Percentiles rank a stretch among this genome's conserved stretches.
Evolutionary conservation across 495 filamentous ascomycete genomes (phyloP).

Genomic region (Penicillium manginii): DNA sequence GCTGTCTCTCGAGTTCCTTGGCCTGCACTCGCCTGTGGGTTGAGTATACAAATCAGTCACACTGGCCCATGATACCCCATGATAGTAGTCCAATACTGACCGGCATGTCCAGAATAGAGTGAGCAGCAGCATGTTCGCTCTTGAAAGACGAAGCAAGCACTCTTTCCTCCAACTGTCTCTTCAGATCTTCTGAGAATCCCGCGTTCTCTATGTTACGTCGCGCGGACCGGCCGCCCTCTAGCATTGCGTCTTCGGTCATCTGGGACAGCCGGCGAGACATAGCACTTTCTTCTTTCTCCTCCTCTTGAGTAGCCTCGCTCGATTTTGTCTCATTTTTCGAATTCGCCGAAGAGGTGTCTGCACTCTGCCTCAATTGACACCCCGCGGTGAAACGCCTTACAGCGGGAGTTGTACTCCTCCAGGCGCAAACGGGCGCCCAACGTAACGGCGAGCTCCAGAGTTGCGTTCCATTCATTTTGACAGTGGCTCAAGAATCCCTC

Average conservation of each 20-base stretch:
- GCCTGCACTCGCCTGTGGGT: constrained; percentile 59
- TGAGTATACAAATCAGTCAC: constrained; percentile 8
- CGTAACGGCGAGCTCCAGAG: constrained; percentile 21
- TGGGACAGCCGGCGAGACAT: constrained; percentile 76
- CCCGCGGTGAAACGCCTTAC: constrained; percentile 27
- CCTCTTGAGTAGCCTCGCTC: constrained; percentile 12
- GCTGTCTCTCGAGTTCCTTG: constrained; percentile 75
- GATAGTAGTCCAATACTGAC: constrained; percentile 33
- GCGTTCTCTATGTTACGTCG: constrained; percentile 78
- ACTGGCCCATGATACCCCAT: neutral
- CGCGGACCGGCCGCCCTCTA: constrained; percentile 71
- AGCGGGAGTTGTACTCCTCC: constrained; percentile 19
- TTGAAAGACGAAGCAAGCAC: constrained; percentile 72
- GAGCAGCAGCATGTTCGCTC: constrained; percentile 68
- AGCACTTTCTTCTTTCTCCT: constrained; percentile 52
- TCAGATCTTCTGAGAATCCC: constrained; percentile 86
- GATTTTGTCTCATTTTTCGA: constrained; percentile 17
- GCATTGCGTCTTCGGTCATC: constrained; percentile 78
- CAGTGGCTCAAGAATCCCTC: too few species aligned
- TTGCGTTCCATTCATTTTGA: constrained; percentile 34
- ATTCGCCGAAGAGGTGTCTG: constrained; percentile 20
- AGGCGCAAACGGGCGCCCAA: constrained; percentile 17
- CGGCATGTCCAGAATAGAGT: constrained; percentile 68
- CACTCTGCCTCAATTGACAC: constrained; percentile 29
- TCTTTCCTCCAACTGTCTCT: constrained; percentile 70